Evolutionary conservation across 768 basidiomycete species (phyloP).

Genomic region (Suillus subluteus): DNA sequence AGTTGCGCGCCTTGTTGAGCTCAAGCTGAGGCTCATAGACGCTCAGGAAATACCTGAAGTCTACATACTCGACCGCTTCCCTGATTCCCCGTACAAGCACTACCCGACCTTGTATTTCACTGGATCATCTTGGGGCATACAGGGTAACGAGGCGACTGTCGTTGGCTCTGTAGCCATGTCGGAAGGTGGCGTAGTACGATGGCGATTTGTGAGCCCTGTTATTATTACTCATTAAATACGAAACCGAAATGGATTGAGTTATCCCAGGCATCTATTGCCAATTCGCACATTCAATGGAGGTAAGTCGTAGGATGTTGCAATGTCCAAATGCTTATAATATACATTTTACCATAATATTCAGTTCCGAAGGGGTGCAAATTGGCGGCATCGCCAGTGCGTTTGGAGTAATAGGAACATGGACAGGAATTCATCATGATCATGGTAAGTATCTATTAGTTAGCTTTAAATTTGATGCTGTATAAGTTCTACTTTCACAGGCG

Average conservation of each 20-base stretch:
- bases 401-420: slow-evolving; percentile 73
- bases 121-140: slow-evolving; percentile 48
- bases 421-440: slow-evolving; percentile 59
- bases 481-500: slow-evolving; percentile 40
- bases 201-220: slow-evolving; percentile 58
- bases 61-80: slow-evolving; percentile 26
- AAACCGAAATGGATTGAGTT: slow-evolving; percentile 18
- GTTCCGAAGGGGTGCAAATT: slow-evolving; percentile 69
- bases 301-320: slow-evolving; percentile 27
- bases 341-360: slow-evolving; percentile 31
- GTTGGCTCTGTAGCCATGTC: slow-evolving; percentile 57
- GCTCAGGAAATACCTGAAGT: slow-evolving; percentile 22
- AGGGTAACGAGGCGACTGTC: slow-evolving; percentile 45
- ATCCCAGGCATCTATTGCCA: slow-evolving; percentile 55
- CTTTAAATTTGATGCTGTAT: background rate
- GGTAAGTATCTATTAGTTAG: slow-evolving; percentile 36
- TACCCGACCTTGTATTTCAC: slow-evolving; percentile 52
- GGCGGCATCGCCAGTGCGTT: slow-evolving; percentile 66
- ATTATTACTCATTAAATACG: slow-evolving; percentile 1
- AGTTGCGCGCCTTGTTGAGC: slow-evolving; percentile 63
- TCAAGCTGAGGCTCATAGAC: slow-evolving; percentile 53
- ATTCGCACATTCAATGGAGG: slow-evolving; percentile 63
- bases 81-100: slow-evolving; percentile 24
- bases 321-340: slow-evolving; percentile 6
- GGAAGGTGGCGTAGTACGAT: slow-evolving; percentile 48